Conservation (phyloP, 305 asterid genomes). For the Solanum hybrid region DNA sequence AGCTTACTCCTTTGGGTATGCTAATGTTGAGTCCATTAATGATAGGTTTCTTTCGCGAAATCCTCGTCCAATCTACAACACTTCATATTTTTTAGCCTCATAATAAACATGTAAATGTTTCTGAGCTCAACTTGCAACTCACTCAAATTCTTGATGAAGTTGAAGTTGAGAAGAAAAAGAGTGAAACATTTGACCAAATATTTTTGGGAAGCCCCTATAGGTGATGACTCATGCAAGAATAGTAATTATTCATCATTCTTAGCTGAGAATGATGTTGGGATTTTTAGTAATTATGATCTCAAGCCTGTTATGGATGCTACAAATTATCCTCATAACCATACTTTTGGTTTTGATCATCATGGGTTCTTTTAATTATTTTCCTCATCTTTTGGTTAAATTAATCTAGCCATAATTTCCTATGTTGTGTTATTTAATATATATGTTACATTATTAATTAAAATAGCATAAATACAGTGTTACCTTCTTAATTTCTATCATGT, state of each 20-base stretch:
- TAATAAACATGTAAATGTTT: slow-evolving; percentile 18
- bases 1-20: background rate
- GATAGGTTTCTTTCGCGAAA: background rate
- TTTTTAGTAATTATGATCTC: background rate
- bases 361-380: background rate
- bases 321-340: background rate
- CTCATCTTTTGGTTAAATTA: background rate
- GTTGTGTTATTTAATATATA: background rate
- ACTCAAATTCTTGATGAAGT: slow-evolving; percentile 15
- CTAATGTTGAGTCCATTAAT: background rate
- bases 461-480: background rate
- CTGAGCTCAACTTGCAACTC: slow-evolving; percentile 41
- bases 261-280: background rate
- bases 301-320: background rate
- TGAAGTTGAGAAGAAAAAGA: slow-evolving; percentile 37
- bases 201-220: slow-evolving; percentile 56
- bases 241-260: too few species aligned
- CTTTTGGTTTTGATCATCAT: too few species aligned
- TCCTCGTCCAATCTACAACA: background rate
- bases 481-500: background rate
- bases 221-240: slow-evolving; percentile 9
- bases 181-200: slow-evolving; percentile 29
- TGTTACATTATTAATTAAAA: background rate
- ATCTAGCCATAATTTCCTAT: background rate
- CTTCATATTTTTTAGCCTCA: slow-evolving; percentile 31